Evolutionary conservation across 805 yeast species (phyloP), one percentile per base, ranked within the genome.

Genomic region (Myxozyma geophila): DNA sequence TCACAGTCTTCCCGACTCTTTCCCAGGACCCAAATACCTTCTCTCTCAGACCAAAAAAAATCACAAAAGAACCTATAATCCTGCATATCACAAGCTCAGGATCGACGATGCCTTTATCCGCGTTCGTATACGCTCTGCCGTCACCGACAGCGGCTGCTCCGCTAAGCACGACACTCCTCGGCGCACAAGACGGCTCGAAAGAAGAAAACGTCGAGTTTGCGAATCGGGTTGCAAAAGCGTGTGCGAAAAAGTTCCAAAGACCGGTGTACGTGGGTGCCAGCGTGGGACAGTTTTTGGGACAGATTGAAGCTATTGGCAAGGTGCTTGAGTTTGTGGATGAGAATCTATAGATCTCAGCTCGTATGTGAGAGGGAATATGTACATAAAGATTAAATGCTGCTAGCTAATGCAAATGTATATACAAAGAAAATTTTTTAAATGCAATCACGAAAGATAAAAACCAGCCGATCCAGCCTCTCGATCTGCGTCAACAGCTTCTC

Each of bases 381-480:
- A 43, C 5, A 43, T 28, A 28, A 28, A 28, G 28, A 28, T 28
- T 28, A 28, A 28, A 28, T 28, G 28, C 28, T 28, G 28, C 28
- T 28, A 28, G 28, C 5, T 28, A 28, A 28, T 28, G 28, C 28
- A 28, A 28, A 28, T 28, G 28, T 28, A 28, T 28, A 28, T 28
- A 28, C 28, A 28, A 28, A 2, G 5, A 5, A 2, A 28, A 5
- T 5, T 17, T 23, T 40, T 33, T 36, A 35, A 28, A 55, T 35
- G 23, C 49, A 33, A 15, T 78, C 80, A 19, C 78, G 62, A 67
- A 79, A 78, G 15, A 79, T 71, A 35, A 79, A 63, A 8, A 78
- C 78, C 48, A 77, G 69, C 13, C 73, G 63, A 56, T 79, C 81
- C 28, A 78, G 60, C 58, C 78, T 50, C 56, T 60, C 54, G 51